Conservation (phyloP, 139 green algal species). For the Axilococcus clingmanii region DNA sequence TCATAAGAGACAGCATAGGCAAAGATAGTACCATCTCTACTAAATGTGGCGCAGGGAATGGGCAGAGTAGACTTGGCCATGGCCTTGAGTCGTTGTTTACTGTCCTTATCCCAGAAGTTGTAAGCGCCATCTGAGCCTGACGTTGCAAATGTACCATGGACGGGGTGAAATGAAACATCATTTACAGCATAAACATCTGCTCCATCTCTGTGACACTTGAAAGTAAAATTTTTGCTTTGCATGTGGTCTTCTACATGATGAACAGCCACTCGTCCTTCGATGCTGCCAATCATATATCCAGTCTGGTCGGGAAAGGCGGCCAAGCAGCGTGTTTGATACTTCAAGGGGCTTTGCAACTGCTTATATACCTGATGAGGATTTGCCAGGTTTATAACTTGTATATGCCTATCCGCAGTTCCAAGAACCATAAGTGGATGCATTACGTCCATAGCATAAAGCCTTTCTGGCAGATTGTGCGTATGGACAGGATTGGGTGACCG, state of each 20-base stretch:
- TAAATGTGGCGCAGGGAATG: conserved; percentile 83
- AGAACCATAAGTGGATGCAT: conserved; percentile 57
- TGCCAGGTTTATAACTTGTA: conserved; percentile 67
- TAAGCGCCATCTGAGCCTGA: conserved; percentile 84
- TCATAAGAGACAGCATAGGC: conserved; percentile 88
- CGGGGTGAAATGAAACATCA: conserved; percentile 84
- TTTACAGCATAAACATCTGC: conserved; percentile 95
- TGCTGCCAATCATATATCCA: conserved; percentile 85
- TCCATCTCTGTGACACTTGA: conserved; percentile 83
- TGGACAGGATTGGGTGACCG: conserved; percentile 50
- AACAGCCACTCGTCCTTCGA: conserved; percentile 92
- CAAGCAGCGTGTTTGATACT: conserved; percentile 92
- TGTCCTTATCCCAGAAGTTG: conserved; percentile 99
- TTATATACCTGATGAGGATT: conserved; percentile 69
- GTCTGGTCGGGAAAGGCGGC: conserved; percentile 77
- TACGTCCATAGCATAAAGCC: conserved; percentile 79
- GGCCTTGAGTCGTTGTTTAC: conserved; percentile 92
- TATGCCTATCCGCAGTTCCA: conserved; percentile 57
- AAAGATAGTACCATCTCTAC: conserved; percentile 79
- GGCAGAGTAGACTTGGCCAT: conserved; percentile 61
- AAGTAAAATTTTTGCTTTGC: conserved; percentile 83
- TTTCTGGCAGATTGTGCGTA: conserved; percentile 72
- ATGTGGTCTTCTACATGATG: conserved; percentile 85
- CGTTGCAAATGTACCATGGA: conserved; percentile 85
- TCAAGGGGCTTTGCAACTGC: conserved; percentile 77